phyloP scores from a whole-genome alignment of 78 protist genomes.

The Cavenderia fasciculata region DNA sequence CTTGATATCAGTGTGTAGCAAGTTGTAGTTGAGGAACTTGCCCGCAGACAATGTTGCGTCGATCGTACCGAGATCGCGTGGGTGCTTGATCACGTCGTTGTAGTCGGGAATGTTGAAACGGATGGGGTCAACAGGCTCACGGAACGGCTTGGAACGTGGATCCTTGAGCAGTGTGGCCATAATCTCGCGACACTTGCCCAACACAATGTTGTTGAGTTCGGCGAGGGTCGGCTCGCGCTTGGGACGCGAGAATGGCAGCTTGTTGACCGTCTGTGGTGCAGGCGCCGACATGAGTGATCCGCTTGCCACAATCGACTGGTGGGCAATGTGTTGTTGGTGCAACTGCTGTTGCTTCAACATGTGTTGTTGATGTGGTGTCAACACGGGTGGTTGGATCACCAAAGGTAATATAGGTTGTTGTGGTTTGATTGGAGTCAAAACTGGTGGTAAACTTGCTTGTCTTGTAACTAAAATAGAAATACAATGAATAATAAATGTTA shows the following conservation, averaged over 20 bases:
- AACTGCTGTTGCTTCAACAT: neutral
- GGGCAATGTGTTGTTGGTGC: neutral
- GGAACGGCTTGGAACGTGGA: constrained; percentile 17
- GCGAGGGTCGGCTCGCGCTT: constrained; percentile 2
- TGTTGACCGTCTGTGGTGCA: neutral
- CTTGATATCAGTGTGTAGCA: neutral
- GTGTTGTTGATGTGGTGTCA: neutral
- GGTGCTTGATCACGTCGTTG: constrained; percentile 15
- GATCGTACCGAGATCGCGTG: constrained; percentile 39
- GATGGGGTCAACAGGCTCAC: constrained; percentile 45
- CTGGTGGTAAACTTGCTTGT: neutral
- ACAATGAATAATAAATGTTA: too few species aligned
- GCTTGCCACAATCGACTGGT: too few species aligned
- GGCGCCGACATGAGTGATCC: neutral
- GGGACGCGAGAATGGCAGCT: neutral
- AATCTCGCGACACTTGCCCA: constrained; percentile 10
- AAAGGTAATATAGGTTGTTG: constrained; percentile 3
- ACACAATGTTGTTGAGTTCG: neutral
- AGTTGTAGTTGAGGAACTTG: neutral
- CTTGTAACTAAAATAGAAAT: too few species aligned
- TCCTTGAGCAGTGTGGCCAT: constrained; percentile 18
- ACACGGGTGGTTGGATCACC: neutral
- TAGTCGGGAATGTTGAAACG: neutral
- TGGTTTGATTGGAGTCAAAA: neutral
- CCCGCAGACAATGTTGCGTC: constrained; percentile 20